Evolutionary conservation across 495 filamentous ascomycete genomes (phyloP).

Genomic region (Durotheca rogersii): DNA sequence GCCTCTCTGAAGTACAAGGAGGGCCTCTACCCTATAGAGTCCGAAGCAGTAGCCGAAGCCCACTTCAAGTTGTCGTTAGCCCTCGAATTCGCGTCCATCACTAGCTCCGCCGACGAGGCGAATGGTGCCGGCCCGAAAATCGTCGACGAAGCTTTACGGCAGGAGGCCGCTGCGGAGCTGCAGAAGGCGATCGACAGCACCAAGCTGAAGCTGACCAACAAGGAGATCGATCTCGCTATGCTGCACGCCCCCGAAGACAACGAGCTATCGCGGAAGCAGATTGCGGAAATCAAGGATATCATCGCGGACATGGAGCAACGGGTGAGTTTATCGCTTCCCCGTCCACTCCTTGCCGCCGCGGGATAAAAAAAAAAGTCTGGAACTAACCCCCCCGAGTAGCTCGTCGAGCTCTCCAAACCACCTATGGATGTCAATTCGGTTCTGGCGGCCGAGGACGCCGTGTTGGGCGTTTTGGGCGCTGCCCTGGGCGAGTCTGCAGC

Average conservation of each 20-base stretch:
- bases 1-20: constrained; percentile 74
- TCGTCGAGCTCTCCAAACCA: constrained; percentile 73
- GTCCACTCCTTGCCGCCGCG: constrained; percentile 28
- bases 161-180: constrained; percentile 74
- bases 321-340: constrained; percentile 49
- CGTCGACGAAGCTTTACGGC: constrained; percentile 67
- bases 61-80: constrained; percentile 96
- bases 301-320: constrained; percentile 83
- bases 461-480: constrained; percentile 69
- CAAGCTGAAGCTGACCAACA: constrained; percentile 68
- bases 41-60: constrained; percentile 83
- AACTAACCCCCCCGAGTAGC: constrained; percentile 40
- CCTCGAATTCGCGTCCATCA: constrained; percentile 88
- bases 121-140: constrained; percentile 36
- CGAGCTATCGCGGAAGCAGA: constrained; percentile 62
- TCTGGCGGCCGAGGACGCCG: constrained; percentile 47
- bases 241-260: constrained; percentile 56
- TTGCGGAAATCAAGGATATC: constrained; percentile 83
- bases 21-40: constrained; percentile 72
- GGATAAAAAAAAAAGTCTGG: constrained; percentile 14
- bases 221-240: constrained; percentile 63
- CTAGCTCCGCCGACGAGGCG: constrained; percentile 53
- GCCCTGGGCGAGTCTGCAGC: constrained; percentile 66
- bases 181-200: constrained; percentile 81
- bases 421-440: constrained; percentile 63